These are phyloP conservation scores for Urtica urens DNA, from an alignment of 306 rosid species.

Conservation along the genomic window DNA sequence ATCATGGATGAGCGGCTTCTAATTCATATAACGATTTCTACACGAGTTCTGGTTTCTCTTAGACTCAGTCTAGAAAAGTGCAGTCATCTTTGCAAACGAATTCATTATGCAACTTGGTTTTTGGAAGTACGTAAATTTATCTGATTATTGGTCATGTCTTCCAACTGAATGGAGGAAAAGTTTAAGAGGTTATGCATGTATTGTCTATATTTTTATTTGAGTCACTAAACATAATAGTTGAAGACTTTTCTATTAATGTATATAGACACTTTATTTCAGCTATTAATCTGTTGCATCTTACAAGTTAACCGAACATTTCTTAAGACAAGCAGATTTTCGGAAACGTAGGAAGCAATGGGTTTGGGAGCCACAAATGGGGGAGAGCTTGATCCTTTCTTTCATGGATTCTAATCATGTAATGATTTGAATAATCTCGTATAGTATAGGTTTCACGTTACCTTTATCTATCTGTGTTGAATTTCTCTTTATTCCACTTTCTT, in stretches of 20 bases:
- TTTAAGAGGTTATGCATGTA: no score
- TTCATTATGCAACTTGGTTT: neutral
- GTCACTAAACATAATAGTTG: no score
- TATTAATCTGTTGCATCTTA: constrained; percentile 26
- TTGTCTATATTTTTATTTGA: no score
- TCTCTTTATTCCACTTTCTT: no score
- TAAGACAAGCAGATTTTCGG: constrained; percentile 57
- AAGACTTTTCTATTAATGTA: no score
- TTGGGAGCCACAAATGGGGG: constrained; percentile 93
- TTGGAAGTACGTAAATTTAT: neutral
- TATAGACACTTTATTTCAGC: constrained; percentile 16
- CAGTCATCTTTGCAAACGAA: neutral
- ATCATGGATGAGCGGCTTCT: constrained; percentile 1
- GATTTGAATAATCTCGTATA: neutral
- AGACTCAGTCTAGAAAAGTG: neutral
- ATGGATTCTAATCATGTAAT: constrained; percentile 75
- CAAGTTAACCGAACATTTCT: constrained; percentile 85
- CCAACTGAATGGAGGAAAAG: no score
- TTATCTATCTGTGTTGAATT: no score
- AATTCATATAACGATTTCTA: neutral
- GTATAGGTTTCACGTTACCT: no score
- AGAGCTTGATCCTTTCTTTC: constrained; percentile 80
- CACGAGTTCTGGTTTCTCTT: constrained; percentile 6
- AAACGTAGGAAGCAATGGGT: constrained; percentile 70
- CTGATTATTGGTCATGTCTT: neutral